A percentile compares a stretch with the other conserved stretches of the same genome.
phyloP scores from a whole-genome alignment of 2,329 filamentous ascomycete species.

The Penicillium janthinellum region DNA sequence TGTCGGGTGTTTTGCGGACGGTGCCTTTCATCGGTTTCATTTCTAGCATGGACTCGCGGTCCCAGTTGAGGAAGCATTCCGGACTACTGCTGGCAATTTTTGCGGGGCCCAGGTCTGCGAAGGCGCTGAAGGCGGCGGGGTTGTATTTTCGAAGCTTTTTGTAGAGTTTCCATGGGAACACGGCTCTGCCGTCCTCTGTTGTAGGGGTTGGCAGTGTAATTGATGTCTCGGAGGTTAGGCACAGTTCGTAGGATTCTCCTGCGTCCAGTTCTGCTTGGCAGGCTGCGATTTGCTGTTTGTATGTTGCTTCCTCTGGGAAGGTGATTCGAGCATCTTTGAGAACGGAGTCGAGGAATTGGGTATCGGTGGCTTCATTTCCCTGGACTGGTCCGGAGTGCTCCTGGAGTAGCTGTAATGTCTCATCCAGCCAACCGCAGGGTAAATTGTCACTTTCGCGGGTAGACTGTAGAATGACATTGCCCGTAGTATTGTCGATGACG shows the following conservation, averaged over 20 bases:
- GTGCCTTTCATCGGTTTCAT: constrained; percentile 98
- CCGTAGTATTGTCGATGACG: constrained; percentile 70
- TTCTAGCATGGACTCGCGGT: constrained; percentile 47
- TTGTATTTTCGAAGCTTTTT: constrained; percentile 69
- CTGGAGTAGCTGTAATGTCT: constrained; percentile 30
- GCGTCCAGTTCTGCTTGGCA: constrained; percentile 74
- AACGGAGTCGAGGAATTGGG: constrained; percentile 34
- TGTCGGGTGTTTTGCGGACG: constrained; percentile 71
- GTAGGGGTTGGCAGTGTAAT: constrained; percentile 50
- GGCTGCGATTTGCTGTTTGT: constrained; percentile 65
- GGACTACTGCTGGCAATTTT: constrained; percentile 83
- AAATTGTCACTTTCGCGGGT: constrained; percentile 50
- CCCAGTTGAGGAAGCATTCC: constrained; percentile 81
- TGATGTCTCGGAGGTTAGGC: constrained; percentile 73
- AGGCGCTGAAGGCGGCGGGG: constrained; percentile 83
- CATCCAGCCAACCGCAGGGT: constrained; percentile 51
- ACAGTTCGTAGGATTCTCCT: constrained; percentile 84
- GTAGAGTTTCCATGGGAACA: constrained; percentile 70
- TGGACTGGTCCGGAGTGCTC: constrained; percentile 1
- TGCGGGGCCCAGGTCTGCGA: constrained; percentile 67
- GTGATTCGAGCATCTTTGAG: constrained; percentile 32
- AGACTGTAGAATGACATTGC: constrained; percentile 67
- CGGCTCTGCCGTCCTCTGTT: constrained; percentile 28
- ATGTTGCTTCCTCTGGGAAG: constrained; percentile 51
- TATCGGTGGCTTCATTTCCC: constrained; percentile 16